phyloP scores from a whole-genome alignment of 495 filamentous ascomycete species.

The Penicillium paxilli region DNA sequence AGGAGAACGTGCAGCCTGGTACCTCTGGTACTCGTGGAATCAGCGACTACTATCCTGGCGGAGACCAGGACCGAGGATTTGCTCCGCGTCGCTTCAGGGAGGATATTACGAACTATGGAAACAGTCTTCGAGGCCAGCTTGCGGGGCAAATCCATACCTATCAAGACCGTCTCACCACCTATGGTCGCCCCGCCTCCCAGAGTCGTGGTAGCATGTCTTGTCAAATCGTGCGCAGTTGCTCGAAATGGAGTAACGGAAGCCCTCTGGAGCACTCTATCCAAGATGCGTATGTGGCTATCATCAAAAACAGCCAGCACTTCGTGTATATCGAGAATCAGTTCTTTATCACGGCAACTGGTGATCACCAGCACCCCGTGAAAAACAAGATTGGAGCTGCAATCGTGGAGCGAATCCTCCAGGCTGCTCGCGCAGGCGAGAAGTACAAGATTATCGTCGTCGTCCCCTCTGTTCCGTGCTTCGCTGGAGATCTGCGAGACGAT shows the following conservation, averaged over 20 bases:
- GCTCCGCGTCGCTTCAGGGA: slow-evolving; percentile 33
- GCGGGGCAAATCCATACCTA: slow-evolving; percentile 51
- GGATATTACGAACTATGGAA: slow-evolving; percentile 37
- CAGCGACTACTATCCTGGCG: slow-evolving; percentile 33
- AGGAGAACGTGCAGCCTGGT: slow-evolving; percentile 30
- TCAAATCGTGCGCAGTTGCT: slow-evolving; percentile 69
- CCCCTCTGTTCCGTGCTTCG: slow-evolving; percentile 86
- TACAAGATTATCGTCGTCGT: slow-evolving; percentile 88
- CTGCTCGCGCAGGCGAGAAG: slow-evolving; percentile 65
- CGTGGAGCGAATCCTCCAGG: slow-evolving; percentile 82
- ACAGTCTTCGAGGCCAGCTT: slow-evolving; percentile 42
- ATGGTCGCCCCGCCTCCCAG: slow-evolving; percentile 27
- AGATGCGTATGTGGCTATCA: slow-evolving; percentile 84
- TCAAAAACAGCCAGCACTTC: slow-evolving; percentile 78
- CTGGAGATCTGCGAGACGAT: slow-evolving; percentile 80
- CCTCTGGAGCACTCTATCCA: slow-evolving; percentile 80
- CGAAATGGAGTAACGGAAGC: slow-evolving; percentile 72
- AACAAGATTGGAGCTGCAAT: slow-evolving; percentile 90
- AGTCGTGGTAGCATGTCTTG: slow-evolving; percentile 54
- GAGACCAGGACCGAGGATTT: slow-evolving; percentile 33
- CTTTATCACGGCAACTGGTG: slow-evolving; percentile 88
- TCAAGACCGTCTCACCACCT: slow-evolving; percentile 37
- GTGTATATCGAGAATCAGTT: slow-evolving; percentile 98
- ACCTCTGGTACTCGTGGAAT: slow-evolving; percentile 41
- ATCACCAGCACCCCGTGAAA: slow-evolving; percentile 73